Conservation (phyloP, 805 yeast genomes). For the Candida jianshihensis region DNA sequence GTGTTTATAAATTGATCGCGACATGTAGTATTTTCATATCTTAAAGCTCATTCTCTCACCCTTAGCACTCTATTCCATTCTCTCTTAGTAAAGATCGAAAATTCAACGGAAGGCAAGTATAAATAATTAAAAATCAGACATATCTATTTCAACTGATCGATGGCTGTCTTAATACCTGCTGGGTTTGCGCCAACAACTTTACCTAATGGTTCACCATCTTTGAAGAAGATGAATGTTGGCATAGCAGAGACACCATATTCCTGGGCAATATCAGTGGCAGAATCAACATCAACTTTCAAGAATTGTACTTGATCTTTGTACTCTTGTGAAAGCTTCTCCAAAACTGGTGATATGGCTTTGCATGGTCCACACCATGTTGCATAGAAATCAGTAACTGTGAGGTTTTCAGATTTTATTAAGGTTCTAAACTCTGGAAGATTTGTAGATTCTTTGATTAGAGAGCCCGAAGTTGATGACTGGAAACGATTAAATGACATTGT, state of each 20-base stretch:
- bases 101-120: slow-evolving; percentile 20
- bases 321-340: slow-evolving; percentile 33
- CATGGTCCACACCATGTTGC: slow-evolving; percentile 83
- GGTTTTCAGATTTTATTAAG: slow-evolving; percentile 28
- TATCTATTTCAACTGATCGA: slow-evolving; percentile 20
- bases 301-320: slow-evolving; percentile 47
- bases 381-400: slow-evolving; percentile 56
- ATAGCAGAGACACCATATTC: slow-evolving; percentile 61
- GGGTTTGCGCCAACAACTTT: slow-evolving; percentile 60
- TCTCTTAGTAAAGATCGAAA: slow-evolving; percentile 20
- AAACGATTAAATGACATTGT: slow-evolving; percentile 4
- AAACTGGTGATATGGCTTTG: slow-evolving; percentile 57
- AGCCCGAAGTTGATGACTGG: slow-evolving; percentile 3
- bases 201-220: slow-evolving; percentile 50
- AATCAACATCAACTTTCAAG: slow-evolving; percentile 67
- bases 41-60: too few relatives aligned
- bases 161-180: slow-evolving; percentile 25
- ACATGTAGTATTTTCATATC: too few relatives aligned
- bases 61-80: too few relatives aligned
- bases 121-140: slow-evolving; percentile 4
- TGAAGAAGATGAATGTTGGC: slow-evolving; percentile 67
- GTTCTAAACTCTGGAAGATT: slow-evolving; percentile 29
- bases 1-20: too few relatives aligned
- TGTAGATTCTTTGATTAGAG: slow-evolving; percentile 28
- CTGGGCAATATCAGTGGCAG: slow-evolving; percentile 48